Base-by-base conservation (phyloP, 805 yeast species). In the Sungouiozyma intestinalis region DNA sequence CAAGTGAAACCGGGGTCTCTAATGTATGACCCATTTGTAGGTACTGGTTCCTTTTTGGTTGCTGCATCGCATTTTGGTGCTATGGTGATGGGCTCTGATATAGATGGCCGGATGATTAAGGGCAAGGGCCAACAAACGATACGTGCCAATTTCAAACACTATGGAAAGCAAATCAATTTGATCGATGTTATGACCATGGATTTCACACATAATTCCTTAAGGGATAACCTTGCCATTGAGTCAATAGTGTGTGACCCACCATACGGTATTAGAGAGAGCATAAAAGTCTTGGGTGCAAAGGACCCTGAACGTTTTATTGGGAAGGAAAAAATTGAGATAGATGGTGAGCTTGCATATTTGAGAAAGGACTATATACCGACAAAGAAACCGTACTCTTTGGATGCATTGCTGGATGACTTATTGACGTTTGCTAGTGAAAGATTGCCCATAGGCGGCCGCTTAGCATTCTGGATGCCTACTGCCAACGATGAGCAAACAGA, bases 381-480 rank as follows among this genome's bases (percentile, higher is more conserved):
- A 0, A 90, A 90, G 57, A 88, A 85, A 60, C 90, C 95, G 1
- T 87, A 86, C 56, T 81, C 83, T 44, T 69, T 92, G 50, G 85
- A 84, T 48, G 67, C 76, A 36, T 66, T 92, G 49, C 65, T 92
- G 33, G 85, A 81, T 51, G 97, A 90, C 57, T 66, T 92, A 32
- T 66, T 92, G 34, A 61, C 69, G 16, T 92, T 82, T 67, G 73
- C 95, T 0, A 76, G 87, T 2, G 67, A 71, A 13, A 73, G 88
- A 51, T 68, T 92, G 41, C 84, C 83, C 0, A 63, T 77, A 2
- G 76, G 75, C 6, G 95, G 97, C 1, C 68, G 97, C 48, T 68
- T 92, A 31, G 85, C 92, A 20, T 88, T 87, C 61, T 92, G 98
- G 98, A 85, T 88, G 92, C 98, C 98, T 0, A 82, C 94, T 1